A percentile compares a stretch with the other conserved stretches of the same genome.
These are phyloP conservation scores for Lecanicillium sp. DNA, from an alignment of 2,329 filamentous ascomycete genomes.

Conservation along the genomic window DNA sequence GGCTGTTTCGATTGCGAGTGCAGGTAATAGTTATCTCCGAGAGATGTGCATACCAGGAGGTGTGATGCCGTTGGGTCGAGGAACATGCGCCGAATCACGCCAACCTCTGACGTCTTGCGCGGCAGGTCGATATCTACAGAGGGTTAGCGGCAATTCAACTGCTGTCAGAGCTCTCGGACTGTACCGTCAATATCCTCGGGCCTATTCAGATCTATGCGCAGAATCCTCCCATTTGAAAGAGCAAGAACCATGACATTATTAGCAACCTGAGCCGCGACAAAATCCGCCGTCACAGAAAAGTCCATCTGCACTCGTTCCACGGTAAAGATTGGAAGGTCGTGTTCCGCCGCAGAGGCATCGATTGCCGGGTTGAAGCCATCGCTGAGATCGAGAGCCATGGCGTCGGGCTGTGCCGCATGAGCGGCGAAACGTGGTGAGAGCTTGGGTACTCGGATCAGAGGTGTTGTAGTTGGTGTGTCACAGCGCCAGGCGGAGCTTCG, in stretches of 20 bases:
- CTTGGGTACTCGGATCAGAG: not conserved
- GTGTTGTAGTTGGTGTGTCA: slow-evolving; percentile 1
- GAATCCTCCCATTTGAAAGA: slow-evolving; percentile 81
- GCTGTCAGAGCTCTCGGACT: slow-evolving; percentile 10
- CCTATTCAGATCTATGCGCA: slow-evolving; percentile 88
- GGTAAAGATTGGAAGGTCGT: slow-evolving; percentile 83
- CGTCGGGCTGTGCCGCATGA: slow-evolving; percentile 5
- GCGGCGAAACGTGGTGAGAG: not conserved
- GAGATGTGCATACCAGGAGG: slow-evolving; percentile 80
- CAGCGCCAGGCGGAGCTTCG: slow-evolving; percentile 1
- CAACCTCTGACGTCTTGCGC: slow-evolving; percentile 83
- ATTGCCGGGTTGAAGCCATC: slow-evolving; percentile 64
- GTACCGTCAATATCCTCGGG: slow-evolving; percentile 89
- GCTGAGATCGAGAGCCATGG: slow-evolving; percentile 28
- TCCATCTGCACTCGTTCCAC: slow-evolving; percentile 87
- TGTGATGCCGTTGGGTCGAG: slow-evolving; percentile 95
- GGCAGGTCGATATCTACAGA: slow-evolving; percentile 85
- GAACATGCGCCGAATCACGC: slow-evolving; percentile 91
- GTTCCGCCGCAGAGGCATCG: slow-evolving; percentile 48
- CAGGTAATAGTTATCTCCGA: slow-evolving; percentile 95
- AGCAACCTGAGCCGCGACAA: slow-evolving; percentile 91
- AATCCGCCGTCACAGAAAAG: slow-evolving; percentile 90
- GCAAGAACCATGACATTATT: slow-evolving; percentile 95
- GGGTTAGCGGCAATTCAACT: too few relatives aligned
- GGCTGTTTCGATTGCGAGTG: slow-evolving; percentile 90